Evolutionary conservation across 257 asterid species (phyloP), one percentile per base, ranked within the genome.

Genomic region (Solanum habrochaites): DNA sequence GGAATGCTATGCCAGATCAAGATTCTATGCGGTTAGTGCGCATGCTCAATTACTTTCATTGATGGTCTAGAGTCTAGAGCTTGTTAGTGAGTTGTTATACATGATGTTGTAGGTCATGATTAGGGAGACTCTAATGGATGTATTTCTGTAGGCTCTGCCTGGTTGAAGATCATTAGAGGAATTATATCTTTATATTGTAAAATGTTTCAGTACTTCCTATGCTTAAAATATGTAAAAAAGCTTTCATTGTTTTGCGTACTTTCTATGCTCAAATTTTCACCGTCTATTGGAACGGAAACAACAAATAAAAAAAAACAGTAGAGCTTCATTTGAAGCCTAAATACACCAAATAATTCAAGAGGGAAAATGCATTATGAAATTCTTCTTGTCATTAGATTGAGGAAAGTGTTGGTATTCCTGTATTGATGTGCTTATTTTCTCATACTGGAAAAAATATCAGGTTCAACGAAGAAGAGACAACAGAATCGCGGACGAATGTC

Each of bases 401-500:
- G 85, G 29, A 0, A 14, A 27, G 67, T 80, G 29, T 27, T 16
- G 29, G 35, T 80, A 29, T 47, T 47, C 7, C 27, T 29, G 85
- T 52, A 10, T 47, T 80, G 3, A 29, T 31, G 43, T 47, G 0
- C 5, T 9, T 29, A 78, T 78, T 43, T 42, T 42, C 8, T n/a
- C 83, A 14, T 75, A 14, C 58, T 77, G 83, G 27, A 75, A 74
- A 75, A 75, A 77, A 25, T 4, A 8, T 9, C 85, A 81, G 85
- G 70, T 49, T 56, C 31, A 72, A 13, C 72, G 70, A 92, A 70
- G 60, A 87, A 35, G 56, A 82, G 85, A 31, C 85, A 4, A 35
- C 71, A 85, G 88, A 73, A 47, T 40, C 86, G 1, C 86, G 31
- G 69, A 85, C 86, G 11, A 92, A 92, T 29, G 90, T 86, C 35